These are phyloP conservation scores for Cladosporium sp. DNA, from an alignment of 2,329 filamentous ascomycete genomes.

Conservation along the genomic window DNA sequence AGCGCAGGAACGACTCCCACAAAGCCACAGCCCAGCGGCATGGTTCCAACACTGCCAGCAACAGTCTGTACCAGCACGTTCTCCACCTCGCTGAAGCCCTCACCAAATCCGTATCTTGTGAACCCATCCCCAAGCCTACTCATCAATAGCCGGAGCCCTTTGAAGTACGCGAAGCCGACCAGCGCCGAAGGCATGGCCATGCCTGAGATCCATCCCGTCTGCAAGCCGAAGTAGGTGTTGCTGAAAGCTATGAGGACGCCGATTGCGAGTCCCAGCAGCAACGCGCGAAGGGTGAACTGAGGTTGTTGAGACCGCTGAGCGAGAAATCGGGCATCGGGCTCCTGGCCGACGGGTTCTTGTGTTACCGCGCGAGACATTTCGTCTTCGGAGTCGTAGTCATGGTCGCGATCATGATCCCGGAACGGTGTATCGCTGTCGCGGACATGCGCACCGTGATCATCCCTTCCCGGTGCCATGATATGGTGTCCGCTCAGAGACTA, in stretches of 20 bases:
- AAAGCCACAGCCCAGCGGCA: constrained; percentile 94
- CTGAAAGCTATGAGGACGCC: constrained; percentile 92
- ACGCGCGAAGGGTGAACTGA: constrained; percentile 78
- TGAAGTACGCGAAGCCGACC: constrained; percentile 94
- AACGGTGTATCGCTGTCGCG: neutral
- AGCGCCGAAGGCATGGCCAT: constrained; percentile 97
- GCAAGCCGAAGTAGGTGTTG: constrained; percentile 98
- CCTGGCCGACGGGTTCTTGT: constrained; percentile 22
- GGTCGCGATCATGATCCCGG: constrained; percentile 4
- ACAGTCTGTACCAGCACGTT: constrained; percentile 97
- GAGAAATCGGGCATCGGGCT: constrained; percentile 32
- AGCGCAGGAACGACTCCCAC: constrained; percentile 92
- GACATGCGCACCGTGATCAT: neutral
- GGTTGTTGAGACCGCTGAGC: constrained; percentile 38
- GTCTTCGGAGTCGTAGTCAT: constrained; percentile 8
- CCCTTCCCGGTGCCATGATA: constrained; percentile 13
- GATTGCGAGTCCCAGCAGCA: constrained; percentile 77
- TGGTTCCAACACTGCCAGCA: constrained; percentile 90
- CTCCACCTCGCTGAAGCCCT: constrained; percentile 87
- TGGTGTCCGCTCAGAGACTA: neutral
- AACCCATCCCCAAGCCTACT: constrained; percentile 48
- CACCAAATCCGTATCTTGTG: constrained; percentile 29
- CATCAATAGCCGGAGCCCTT: constrained; percentile 69
- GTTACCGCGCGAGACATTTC: constrained; percentile 13
- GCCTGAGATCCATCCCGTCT: constrained; percentile 79